A percentile compares a stretch with the other conserved stretches of the same genome.
These are phyloP conservation scores for Prunus mume DNA, from an alignment of 306 rosid genomes.

Conservation along the genomic window DNA sequence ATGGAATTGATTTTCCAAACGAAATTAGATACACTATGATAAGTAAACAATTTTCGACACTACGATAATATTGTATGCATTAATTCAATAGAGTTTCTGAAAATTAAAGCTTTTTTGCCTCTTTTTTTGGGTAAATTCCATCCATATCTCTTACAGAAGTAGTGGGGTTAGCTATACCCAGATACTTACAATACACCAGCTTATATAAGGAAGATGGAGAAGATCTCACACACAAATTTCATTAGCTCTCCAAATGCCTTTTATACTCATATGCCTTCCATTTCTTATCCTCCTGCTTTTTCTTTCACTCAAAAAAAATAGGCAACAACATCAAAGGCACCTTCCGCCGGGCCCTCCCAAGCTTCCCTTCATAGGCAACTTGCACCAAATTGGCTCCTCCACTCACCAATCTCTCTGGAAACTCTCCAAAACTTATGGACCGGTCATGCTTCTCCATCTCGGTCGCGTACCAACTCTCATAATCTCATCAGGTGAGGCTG, in stretches of 20 bases:
- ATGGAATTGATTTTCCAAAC: too few relatives aligned
- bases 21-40: too few relatives aligned
- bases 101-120: too few relatives aligned
- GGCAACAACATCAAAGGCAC: not conserved
- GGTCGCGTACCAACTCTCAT: slow-evolving; percentile 18
- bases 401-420: slow-evolving; percentile 24
- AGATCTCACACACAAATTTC: too few relatives aligned
- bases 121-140: too few relatives aligned
- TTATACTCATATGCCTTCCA: not conserved
- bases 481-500: slow-evolving; percentile 19
- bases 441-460: slow-evolving; percentile 46
- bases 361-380: slow-evolving; percentile 59
- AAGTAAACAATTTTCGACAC: too few relatives aligned
- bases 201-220: too few relatives aligned
- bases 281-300: not conserved
- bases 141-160: too few relatives aligned
- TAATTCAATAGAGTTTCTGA: too few relatives aligned
- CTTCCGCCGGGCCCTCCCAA: slow-evolving; percentile 48
- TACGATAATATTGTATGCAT: too few relatives aligned
- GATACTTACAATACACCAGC: too few relatives aligned
- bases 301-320: not conserved
- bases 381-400: slow-evolving; percentile 39
- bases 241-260: not conserved
- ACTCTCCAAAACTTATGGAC: slow-evolving; percentile 46
- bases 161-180: too few relatives aligned